Evolutionary conservation across 768 basidiomycete genomes (phyloP), one percentile per base, ranked within the genome.

Genomic region (Psilocybe cubensis): DNA sequence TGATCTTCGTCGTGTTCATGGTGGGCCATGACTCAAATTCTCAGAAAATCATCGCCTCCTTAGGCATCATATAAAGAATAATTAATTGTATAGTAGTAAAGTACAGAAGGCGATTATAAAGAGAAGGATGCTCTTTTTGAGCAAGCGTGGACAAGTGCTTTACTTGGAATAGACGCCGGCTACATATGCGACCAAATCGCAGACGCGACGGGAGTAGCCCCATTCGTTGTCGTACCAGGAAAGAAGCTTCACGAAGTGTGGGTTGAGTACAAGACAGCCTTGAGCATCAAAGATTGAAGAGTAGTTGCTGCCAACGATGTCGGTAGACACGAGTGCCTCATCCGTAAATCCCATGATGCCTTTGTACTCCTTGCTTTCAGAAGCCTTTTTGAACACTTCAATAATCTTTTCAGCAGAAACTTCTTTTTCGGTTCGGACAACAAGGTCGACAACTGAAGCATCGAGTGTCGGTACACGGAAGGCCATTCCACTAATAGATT

Each of bases 401-500:
- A 95, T 96, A 83, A 99, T 96, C 58, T 92, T 79, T 3, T 94
- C 92, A 78, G 97, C 98, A 18, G 83, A 72, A 4, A 95, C 88
- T 48, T 74, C 63, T 80, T 92, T 97, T 77, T 93, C 90, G 64
- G 92, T 81, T 66, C 96, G 93, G 66, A 87, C 92, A 63, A 95
- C 93, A 63, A 99, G 87, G 78, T 99, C 96, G 70, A 98, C 95
- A 66, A 98, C 96, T 65, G 96, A 98, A 64, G 98, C 95, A 68
- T 98, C 92, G 67, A 90, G 79, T 56, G 93, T 96, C 62, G 96
- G 96, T 57, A 98, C 90, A 78, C 96, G 96, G 95, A 99, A 98
- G 41, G 96, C 65, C 72, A 98, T 88, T 75, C 96, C 92, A 57
- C 91, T 92, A 66, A 12, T 6, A 27, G 27, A 55, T 23, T 38